Conservation (phyloP, 345 rosid species). For the Excoecaria agallocha region DNA sequence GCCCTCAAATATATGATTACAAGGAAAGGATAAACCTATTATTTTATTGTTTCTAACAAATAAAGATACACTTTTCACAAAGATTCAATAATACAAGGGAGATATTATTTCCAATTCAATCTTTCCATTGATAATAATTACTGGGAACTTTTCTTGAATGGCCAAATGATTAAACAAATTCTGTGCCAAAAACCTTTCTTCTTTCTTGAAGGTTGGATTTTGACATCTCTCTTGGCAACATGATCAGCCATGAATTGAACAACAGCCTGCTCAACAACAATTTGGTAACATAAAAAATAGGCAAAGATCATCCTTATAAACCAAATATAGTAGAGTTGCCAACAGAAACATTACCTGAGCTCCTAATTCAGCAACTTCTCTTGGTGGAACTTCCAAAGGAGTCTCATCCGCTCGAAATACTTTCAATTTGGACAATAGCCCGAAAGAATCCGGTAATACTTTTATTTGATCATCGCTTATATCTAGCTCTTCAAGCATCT, state of each 20-base stretch:
- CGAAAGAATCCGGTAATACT: conserved; percentile 50
- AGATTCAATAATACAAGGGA: too few relatives aligned
- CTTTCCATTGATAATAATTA: background rate
- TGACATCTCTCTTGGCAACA: conserved; percentile 29
- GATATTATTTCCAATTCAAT: background rate
- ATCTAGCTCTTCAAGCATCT: conserved; percentile 69
- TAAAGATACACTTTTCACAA: too few relatives aligned
- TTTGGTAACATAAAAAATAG: background rate
- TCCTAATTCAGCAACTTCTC: conserved; percentile 44
- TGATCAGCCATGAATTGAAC: conserved; percentile 49
- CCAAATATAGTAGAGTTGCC: background rate
- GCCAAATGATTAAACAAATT: conserved; percentile 26
- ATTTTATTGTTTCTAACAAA: too few relatives aligned
- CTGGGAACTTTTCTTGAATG: conserved; percentile 8
- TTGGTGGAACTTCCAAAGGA: conserved; percentile 62
- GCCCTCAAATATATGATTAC: too few relatives aligned
- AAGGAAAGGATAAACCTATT: too few relatives aligned
- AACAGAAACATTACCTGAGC: conserved; percentile 46
- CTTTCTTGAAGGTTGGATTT: conserved; percentile 24
- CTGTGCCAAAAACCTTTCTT: conserved; percentile 35
- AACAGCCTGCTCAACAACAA: conserved; percentile 40
- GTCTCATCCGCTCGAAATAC: conserved; percentile 53
- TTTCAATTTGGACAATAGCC: conserved; percentile 47
- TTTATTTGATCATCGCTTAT: conserved; percentile 62
- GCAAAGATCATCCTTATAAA: background rate